phyloP scores from a whole-genome alignment of 805 yeast species.

The Limtongozyma cylindracea region DNA sequence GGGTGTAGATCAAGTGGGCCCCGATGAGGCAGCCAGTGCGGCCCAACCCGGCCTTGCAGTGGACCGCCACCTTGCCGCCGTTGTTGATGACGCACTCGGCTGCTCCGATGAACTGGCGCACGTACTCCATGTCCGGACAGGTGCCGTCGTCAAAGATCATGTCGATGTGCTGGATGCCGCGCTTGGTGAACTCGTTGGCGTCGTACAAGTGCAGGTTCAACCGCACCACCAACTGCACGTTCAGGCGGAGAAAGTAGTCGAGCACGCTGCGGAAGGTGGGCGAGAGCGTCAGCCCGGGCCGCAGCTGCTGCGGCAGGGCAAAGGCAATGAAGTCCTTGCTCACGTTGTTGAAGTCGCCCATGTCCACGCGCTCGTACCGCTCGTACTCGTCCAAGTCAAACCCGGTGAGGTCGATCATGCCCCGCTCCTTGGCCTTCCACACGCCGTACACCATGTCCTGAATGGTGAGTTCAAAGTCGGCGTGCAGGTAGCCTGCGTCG shows the following conservation, averaged over 20 bases:
- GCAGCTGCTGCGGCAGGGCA: slow-evolving; percentile 74
- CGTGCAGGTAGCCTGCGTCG: slow-evolving; percentile 92
- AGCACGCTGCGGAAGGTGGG: slow-evolving; percentile 68
- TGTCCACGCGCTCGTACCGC: slow-evolving; percentile 83
- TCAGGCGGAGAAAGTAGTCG: slow-evolving; percentile 41
- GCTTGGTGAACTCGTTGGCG: slow-evolving; percentile 53
- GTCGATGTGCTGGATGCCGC: slow-evolving; percentile 76
- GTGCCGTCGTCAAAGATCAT: slow-evolving; percentile 97
- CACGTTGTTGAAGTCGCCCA: slow-evolving; percentile 83
- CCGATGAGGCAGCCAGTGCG: slow-evolving; percentile 96
- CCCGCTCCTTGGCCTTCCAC: slow-evolving; percentile 92
- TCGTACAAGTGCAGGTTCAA: slow-evolving; percentile 83
- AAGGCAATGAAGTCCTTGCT: slow-evolving; percentile 92
- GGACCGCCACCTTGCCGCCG: slow-evolving; percentile 95
- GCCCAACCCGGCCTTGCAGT: slow-evolving; percentile 95
- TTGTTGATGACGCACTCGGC: slow-evolving; percentile 69
- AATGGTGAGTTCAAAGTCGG: slow-evolving; percentile 80
- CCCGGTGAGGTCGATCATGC: slow-evolving; percentile 61
- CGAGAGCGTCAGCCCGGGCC: slow-evolving; percentile 21
- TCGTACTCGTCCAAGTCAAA: slow-evolving; percentile 90
- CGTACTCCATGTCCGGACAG: slow-evolving; percentile 87
- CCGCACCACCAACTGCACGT: slow-evolving; percentile 77
- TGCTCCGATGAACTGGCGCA: slow-evolving; percentile 81
- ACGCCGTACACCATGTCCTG: slow-evolving; percentile 92
- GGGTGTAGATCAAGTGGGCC: slow-evolving; percentile 86